A percentile compares a stretch with the other conserved stretches of the same genome.
These are phyloP conservation scores for Suillus weaverae DNA, from an alignment of 768 basidiomycete species.

Conservation along the genomic window DNA sequence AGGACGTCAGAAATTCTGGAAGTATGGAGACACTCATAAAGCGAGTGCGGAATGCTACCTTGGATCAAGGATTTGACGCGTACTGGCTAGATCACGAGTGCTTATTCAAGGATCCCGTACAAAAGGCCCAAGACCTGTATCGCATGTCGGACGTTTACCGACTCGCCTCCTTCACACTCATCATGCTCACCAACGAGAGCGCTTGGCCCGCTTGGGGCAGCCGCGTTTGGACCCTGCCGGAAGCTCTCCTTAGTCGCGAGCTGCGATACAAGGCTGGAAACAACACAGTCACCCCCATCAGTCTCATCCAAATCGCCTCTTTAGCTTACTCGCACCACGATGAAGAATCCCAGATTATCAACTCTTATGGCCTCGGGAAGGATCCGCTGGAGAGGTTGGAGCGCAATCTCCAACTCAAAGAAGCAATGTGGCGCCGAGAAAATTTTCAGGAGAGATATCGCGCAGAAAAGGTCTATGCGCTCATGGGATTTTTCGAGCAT, in stretches of 20 bases:
- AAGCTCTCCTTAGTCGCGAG: constrained; percentile 22
- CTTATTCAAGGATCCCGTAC: neutral
- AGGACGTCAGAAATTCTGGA: constrained; percentile 12
- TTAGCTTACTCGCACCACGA: constrained; percentile 18
- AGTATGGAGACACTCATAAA: neutral
- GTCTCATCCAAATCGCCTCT: constrained; percentile 24
- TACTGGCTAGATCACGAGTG: constrained; percentile 25
- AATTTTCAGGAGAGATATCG: neutral
- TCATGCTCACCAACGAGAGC: constrained; percentile 17
- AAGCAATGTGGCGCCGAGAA: constrained; percentile 24
- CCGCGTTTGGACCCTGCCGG: constrained; percentile 27
- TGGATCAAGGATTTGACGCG: constrained; percentile 11
- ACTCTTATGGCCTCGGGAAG: constrained; percentile 17
- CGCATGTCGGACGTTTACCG: constrained; percentile 26
- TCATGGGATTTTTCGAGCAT: constrained; percentile 29
- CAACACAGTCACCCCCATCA: constrained; percentile 17
- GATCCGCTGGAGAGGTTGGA: constrained; percentile 27
- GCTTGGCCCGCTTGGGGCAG: constrained; percentile 22
- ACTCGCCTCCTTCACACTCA: constrained; percentile 23
- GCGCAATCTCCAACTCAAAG: constrained; percentile 20
- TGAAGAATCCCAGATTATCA: constrained; percentile 23
- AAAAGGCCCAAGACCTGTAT: constrained; percentile 21
- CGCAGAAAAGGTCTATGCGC: constrained; percentile 26
- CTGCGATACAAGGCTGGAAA: constrained; percentile 16
- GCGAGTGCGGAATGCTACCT: constrained; percentile 6